Evolutionary conservation across 2,329 filamentous ascomycete species (phyloP).

Genomic region (Tolypocladium guangdongense): DNA sequence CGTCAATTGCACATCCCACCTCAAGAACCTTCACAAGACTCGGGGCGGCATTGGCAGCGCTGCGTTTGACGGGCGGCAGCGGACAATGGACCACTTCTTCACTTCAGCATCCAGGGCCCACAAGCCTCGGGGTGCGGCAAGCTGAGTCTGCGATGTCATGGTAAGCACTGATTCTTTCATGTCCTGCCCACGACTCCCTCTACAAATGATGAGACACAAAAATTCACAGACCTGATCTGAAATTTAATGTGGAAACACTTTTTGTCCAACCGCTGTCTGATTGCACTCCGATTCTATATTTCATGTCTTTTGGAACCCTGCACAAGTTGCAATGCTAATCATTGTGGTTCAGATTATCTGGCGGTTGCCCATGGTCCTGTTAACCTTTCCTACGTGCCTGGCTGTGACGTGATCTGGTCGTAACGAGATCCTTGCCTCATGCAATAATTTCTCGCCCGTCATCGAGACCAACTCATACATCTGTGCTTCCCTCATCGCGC

Average conservation of each 20-base stretch:
- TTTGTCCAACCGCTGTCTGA: conserved; percentile 81
- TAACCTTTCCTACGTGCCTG: not conserved
- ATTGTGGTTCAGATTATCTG: not conserved
- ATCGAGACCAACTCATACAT: conserved; percentile 27
- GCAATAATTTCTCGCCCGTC: not conserved
- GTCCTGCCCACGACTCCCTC: not conserved
- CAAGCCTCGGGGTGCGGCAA: not conserved
- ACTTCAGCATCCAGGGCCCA: conserved; percentile 22
- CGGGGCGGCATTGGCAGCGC: conserved; percentile 73
- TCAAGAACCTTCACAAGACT: conserved; percentile 65
- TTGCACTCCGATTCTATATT: not conserved
- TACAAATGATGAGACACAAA: conserved; percentile 54
- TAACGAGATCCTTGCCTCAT: not conserved
- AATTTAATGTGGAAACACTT: conserved; percentile 56
- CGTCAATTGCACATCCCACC: conserved; percentile 62
- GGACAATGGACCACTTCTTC: conserved; percentile 69
- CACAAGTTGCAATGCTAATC: conserved; percentile 1
- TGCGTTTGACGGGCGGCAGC: conserved; percentile 63
- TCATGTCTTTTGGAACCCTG: not conserved
- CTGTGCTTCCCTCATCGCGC: conserved; percentile 41
- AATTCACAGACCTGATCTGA: conserved; percentile 82
- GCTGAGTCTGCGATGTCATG: conserved; percentile 10
- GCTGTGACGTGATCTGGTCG: not conserved
- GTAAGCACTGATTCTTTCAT: conserved; percentile 24
- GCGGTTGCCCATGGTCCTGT: not conserved